Conservation (phyloP, 2,329 filamentous ascomycete genomes). For the Fusarium sp. region DNA sequence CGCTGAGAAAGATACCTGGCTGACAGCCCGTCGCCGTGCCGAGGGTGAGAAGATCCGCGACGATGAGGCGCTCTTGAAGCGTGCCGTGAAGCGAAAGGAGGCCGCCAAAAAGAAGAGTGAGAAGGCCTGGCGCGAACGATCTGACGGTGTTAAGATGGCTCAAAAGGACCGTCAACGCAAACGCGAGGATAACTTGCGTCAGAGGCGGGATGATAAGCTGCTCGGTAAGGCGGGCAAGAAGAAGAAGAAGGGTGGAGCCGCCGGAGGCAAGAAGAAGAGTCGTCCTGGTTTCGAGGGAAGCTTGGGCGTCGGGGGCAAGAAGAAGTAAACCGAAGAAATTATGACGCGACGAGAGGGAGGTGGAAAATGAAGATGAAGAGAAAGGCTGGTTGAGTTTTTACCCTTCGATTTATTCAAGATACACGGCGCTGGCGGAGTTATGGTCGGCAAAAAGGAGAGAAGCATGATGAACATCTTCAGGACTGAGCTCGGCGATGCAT, state of each 20-base stretch:
- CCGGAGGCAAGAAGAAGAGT: constrained; percentile 55
- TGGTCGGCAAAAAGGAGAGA: constrained; percentile 27
- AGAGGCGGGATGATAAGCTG: constrained; percentile 77
- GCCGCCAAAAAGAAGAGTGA: constrained; percentile 90
- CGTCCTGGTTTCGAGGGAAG: constrained; percentile 75
- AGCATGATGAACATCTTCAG: constrained; percentile 9
- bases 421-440: constrained; percentile 41
- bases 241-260: constrained; percentile 53
- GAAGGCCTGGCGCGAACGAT: constrained; percentile 82
- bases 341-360: background rate
- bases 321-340: constrained; percentile 50
- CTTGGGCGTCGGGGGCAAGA: constrained; percentile 66
- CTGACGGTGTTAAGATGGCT: constrained; percentile 76
- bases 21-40: constrained; percentile 86
- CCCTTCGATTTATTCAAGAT: constrained; percentile 31
- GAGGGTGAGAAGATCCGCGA: constrained; percentile 91
- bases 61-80: constrained; percentile 88
- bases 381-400: constrained; percentile 23
- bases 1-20: constrained; percentile 92
- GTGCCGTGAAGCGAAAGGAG: constrained; percentile 93
- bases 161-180: constrained; percentile 85
- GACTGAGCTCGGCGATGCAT: constrained; percentile 4
- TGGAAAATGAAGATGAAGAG: constrained; percentile 3
- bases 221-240: constrained; percentile 67
- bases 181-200: constrained; percentile 79